Evolutionary conservation across 2,329 filamentous ascomycete species (phyloP), one percentile per base, ranked within the genome.

Genomic region (Dendrostoma leiphaemia): DNA sequence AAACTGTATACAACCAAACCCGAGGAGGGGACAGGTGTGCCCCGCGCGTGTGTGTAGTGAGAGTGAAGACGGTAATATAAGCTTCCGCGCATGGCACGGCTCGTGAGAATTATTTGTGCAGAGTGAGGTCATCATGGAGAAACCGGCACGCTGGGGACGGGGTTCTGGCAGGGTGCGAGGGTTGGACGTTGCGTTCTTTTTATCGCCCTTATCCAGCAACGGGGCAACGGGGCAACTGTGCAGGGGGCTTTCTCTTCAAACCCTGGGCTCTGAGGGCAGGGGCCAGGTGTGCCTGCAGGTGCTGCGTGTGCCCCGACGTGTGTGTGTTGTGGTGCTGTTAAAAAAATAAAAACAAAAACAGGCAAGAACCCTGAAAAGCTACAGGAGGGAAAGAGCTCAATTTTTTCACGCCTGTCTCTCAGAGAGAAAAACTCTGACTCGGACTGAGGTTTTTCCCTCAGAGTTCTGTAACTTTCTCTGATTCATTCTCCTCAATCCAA

Each of bases 391-490:
- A 53, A 34, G 12, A 19, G 10, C 31, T 24, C 24, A n/a, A 38
- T 7, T 32, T 24, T 34, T n/a, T n/a, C 26, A 19, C 3, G 12
- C 24, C 8, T 31, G 19, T 31, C 31, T 21, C 13, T 31, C 12
- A 28, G 17, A 26, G 7, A 41, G 34, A 29, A 51, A 44, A 34
- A 26, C 31, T 52, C 54, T 57, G 54, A 57, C 54, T 57, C 54
- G 54, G 19, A 26, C 9, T 50, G 45, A 23, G 26, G n/a, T 10
- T 31, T 35, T 37, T 46, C 35, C 34, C 41, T 37, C 15, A 35
- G 28, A 21, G 9, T 37, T 46, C 10, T 28, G 17, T 24, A 45
- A 34, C 29, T n/a, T 19, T n/a, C 32, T 54, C 51, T 54, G 54
- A 57, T 47, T 57, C 54, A 54, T 49, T 56, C 28, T n/a, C n/a